A percentile compares a stretch with the other conserved stretches of the same genome.
Conservation (phyloP, 345 rosid species). For the Firmiana major region DNA sequence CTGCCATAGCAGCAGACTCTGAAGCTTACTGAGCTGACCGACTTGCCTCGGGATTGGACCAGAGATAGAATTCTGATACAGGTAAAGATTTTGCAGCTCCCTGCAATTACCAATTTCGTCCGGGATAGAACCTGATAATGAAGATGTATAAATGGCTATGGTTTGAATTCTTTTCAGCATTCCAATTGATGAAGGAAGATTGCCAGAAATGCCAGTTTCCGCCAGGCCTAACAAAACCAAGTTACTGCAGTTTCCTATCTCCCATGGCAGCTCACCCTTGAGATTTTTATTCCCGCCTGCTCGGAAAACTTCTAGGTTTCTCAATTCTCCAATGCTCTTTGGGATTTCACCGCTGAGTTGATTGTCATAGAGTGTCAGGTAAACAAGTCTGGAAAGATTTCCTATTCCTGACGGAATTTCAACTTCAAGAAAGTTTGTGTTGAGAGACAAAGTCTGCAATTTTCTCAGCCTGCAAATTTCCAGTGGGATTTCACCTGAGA, state of each 20-base stretch:
- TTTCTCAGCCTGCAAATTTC: slow-evolving; percentile 64
- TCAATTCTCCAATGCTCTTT: slow-evolving; percentile 58
- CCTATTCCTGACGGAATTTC: slow-evolving; percentile 66
- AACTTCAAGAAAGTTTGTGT: slow-evolving; percentile 76
- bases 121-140: slow-evolving; percentile 73
- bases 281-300: slow-evolving; percentile 92
- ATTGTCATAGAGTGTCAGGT: slow-evolving; percentile 72
- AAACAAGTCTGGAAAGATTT: slow-evolving; percentile 50
- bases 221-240: slow-evolving; percentile 86
- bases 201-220: slow-evolving; percentile 89
- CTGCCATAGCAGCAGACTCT: slow-evolving; percentile 81
- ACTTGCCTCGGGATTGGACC: slow-evolving; percentile 62
- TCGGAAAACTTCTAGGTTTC: slow-evolving; percentile 51
- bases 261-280: slow-evolving; percentile 78
- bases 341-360: slow-evolving; percentile 76
- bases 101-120: slow-evolving; percentile 78
- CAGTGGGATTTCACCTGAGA: slow-evolving; percentile 67
- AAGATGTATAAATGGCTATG: slow-evolving; percentile 70
- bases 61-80: slow-evolving; percentile 85
- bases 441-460: slow-evolving; percentile 52
- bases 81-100: slow-evolving; percentile 73
- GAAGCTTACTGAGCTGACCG: slow-evolving; percentile 76
- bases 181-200: slow-evolving; percentile 67
- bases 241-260: slow-evolving; percentile 81
- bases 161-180: slow-evolving; percentile 69